Percentiles rank a stretch among this genome's conserved stretches.
Evolutionary conservation across 2,329 filamentous ascomycete species (phyloP).

Genomic region (Aspergillus pseudoterreus): DNA sequence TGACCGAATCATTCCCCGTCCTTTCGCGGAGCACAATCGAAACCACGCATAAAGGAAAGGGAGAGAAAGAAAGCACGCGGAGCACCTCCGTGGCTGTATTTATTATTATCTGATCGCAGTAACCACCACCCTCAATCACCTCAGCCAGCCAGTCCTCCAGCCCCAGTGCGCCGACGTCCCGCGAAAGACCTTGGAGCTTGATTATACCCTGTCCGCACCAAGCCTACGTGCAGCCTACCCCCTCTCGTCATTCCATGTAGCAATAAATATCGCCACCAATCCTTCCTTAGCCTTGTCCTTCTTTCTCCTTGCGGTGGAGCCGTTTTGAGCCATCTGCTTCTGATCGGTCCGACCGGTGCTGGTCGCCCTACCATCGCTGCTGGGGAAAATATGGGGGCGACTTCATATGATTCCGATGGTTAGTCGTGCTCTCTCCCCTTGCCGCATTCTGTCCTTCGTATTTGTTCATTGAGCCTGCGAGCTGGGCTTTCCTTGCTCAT

Average conservation of each 20-base stretch:
- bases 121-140: slow-evolving; percentile 2
- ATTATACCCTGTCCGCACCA: slow-evolving; percentile 3
- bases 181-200: neutral
- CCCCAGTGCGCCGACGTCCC: slow-evolving; percentile 5
- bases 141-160: neutral
- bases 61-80: neutral
- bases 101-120: slow-evolving; percentile 10
- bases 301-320: slow-evolving; percentile 9
- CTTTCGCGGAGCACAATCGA: neutral
- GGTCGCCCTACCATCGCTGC: slow-evolving; percentile 16
- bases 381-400: slow-evolving; percentile 31
- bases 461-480: neutral
- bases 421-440: slow-evolving; percentile 22
- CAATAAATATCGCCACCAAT: slow-evolving; percentile 10
- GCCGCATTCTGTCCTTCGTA: neutral
- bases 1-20: slow-evolving; percentile 7
- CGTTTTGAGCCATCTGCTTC: slow-evolving; percentile 14
- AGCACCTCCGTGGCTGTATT: slow-evolving; percentile 11
- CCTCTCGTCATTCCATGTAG: slow-evolving; percentile 17
- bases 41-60: neutral
- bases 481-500: neutral
- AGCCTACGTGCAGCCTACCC: slow-evolving; percentile 4
- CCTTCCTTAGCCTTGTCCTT: slow-evolving; percentile 5
- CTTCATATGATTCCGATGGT: slow-evolving; percentile 37
- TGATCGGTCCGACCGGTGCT: slow-evolving; percentile 20